Evolutionary conservation across 176 grass and related monocot genomes (phyloP).

Genomic region (Oryza nivara): DNA sequence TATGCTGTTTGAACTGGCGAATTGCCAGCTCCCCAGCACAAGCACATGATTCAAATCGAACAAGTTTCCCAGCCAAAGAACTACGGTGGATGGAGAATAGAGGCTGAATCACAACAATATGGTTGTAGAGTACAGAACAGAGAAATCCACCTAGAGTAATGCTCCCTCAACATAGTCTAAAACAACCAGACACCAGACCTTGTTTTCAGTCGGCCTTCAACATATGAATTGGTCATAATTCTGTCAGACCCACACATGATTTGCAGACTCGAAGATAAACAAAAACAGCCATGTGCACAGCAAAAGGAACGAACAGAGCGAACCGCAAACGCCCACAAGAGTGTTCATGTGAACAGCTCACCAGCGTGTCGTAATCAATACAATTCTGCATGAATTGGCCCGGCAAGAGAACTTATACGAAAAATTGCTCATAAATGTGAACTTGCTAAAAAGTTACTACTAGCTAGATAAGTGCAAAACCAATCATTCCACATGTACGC

Average conservation of each 20-base stretch:
- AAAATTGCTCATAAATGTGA: background rate
- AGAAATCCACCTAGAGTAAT: background rate
- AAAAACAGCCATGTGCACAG: background rate
- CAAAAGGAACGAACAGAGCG: background rate
- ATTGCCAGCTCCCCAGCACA: background rate
- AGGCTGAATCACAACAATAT: background rate
- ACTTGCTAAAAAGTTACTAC: background rate
- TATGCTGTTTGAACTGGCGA: background rate
- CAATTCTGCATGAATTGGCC: background rate
- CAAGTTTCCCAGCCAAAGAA: background rate
- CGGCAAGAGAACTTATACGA: background rate
- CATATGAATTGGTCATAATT: background rate
- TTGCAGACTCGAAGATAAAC: background rate
- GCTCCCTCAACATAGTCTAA: background rate
- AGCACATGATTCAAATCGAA: background rate
- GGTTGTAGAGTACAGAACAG: background rate
- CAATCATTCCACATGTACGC: background rate
- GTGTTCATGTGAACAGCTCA: background rate
- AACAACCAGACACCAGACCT: background rate
- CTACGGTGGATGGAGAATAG: too few relatives aligned
- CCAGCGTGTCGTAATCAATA: background rate
- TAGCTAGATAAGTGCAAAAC: background rate
- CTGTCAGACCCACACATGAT: background rate
- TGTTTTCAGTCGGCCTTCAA: background rate
- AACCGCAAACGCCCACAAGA: background rate